These are phyloP conservation scores for Vaccinium vitisidaea DNA, from an alignment of 148 eudicot genomes.

Conservation along the genomic window DNA sequence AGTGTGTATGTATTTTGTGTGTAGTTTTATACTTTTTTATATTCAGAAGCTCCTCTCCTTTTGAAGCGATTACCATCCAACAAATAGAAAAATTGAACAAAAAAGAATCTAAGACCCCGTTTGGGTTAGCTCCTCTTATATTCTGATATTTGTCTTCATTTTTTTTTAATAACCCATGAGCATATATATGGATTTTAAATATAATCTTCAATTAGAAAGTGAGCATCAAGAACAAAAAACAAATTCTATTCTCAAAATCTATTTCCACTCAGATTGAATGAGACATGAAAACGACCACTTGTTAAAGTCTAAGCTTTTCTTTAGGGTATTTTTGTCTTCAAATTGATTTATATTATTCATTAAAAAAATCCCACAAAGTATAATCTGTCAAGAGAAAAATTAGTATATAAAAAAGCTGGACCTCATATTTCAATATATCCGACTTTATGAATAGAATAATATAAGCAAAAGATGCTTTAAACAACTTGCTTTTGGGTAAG, in stretches of 20 bases:
- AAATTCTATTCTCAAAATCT: neutral
- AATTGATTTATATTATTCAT: neutral
- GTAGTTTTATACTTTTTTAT: neutral
- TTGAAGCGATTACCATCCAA: conserved; percentile 45
- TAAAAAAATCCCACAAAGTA: neutral
- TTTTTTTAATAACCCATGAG: neutral
- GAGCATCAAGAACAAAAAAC: neutral
- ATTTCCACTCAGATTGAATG: neutral
- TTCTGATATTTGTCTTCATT: neutral
- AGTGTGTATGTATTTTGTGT: neutral
- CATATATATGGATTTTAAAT: neutral
- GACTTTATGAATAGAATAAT: conserved; percentile 31
- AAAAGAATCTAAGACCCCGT: neutral
- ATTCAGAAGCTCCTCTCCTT: conserved; percentile 45
- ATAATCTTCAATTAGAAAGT: neutral
- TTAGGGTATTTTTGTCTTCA: neutral
- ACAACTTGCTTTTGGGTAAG: conserved; percentile 23
- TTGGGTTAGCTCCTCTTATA: neutral
- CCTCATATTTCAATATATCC: conserved; percentile 8
- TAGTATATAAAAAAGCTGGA: conserved; percentile 25
- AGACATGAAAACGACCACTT: neutral
- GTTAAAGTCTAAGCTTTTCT: neutral
- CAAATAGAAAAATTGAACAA: conserved; percentile 31
- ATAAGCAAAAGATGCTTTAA: conserved; percentile 23
- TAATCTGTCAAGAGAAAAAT: neutral